Evolutionary conservation across 768 basidiomycete species (phyloP), one percentile per base, ranked within the genome.

Genomic region (Leccinum barrowsii): DNA sequence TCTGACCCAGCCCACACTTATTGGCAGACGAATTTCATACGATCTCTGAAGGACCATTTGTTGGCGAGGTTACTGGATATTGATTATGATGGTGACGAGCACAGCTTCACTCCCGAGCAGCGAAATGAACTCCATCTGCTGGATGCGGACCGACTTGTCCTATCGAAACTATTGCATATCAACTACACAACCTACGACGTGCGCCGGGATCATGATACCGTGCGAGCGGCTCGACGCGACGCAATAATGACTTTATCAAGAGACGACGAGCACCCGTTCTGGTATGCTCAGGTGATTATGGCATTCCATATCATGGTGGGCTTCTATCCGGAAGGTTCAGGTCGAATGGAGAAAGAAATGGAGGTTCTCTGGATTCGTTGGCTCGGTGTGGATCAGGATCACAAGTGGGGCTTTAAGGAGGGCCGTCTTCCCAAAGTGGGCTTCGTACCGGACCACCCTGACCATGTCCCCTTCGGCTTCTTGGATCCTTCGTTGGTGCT

Each of bases 11-110:
- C 30, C 30, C 30, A 32, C 30, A 32, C 30, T 32, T 32, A 32
- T 32, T 26, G 26, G 26, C n/a, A 19, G n/a, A 1, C n/a, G 10
- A 22, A 28, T 22, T 57, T 54, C 12, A 57, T 57, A 6, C 32
- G 32, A 21, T 2, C 7, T 0, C n/a, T 57, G 1, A 57, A 35
- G 17, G 42, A 54, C 4, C 56, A 54, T 32, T 15, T 57, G 22
- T n/a, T 57, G 4, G 19, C 56, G 4, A 52, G 42, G 13, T 10
- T 57, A 7, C 51, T 57, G 5, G 22, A 10, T 2, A 8, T 54
- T 5, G 37, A 52, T 7, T 57, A 52, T 3, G 50, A 57, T 24
- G 56, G 50, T 12, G 40, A 69, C 13, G 34, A 35, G 13, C 13
- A 13, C 13, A 13, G 12, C 5, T 35, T 35, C 34, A 35, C 34